Base-by-base conservation (phyloP, 805 yeast species). In the Saccharomycopsis amapae region DNA sequence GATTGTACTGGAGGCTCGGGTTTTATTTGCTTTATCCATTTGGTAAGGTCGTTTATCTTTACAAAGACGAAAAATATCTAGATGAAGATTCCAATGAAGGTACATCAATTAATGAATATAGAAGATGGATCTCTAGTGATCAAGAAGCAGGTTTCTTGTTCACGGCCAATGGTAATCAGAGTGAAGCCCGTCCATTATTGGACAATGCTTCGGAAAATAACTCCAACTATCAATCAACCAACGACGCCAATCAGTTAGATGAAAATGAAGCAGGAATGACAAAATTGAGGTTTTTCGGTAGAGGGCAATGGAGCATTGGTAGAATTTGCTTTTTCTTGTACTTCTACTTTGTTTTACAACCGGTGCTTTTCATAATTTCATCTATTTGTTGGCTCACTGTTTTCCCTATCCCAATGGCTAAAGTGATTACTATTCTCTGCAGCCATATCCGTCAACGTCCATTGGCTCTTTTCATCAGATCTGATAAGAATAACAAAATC, bases 351-450 rank as follows among this genome's bases (percentile, higher is more conserved):
- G 51, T 85, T 3, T 58, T 89, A 23, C 82, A 79, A 50, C 97
- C 97, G 1, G 57, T 85, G 2, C 67, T 80, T 26, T 59, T 68
- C 13, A 2, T 73, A 0, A 67, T 87, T 5, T 73, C 83, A 4
- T 53, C 75, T 1, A 38, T 79, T 3, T 76, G 90, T 55, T 93
- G 96, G 96, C 62, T 90, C 31, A 62, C 76, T 30, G 96, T 89
- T 0, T 81, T 93, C 61, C 79, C 96, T 4, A 87, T 90, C 40
- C 98, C 98, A 34, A 87, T 93, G 94, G 79, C 94, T 15, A 87
- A 87, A 44, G 82, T 87, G 15, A 67, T 84, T 23, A 63, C 70
- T 55, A 78, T 81, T 18, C 62, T 93, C 28, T 71, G 82, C 54
- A 74, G 76, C 48, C 97, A 93, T 62, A 67, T 89, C 48, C 78